Percentiles rank a stretch among this genome's conserved stretches.
phyloP scores from a whole-genome alignment of 495 filamentous ascomycete genomes.

The Sporormia fimetaria region DNA sequence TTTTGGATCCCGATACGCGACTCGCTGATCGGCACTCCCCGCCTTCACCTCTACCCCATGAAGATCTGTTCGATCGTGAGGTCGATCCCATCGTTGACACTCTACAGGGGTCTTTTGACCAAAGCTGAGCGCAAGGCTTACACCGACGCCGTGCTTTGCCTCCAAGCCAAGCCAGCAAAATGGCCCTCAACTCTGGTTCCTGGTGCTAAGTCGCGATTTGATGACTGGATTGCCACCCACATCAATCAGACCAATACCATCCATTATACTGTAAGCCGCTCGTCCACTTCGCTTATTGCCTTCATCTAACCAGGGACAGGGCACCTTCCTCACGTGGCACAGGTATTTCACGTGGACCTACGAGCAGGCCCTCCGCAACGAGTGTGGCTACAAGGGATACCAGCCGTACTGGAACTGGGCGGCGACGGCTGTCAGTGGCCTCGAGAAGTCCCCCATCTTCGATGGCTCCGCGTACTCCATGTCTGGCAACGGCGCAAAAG shows the following conservation, averaged over 20 bases:
- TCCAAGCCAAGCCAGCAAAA: slow-evolving; percentile 12
- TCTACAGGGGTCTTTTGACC: slow-evolving; percentile 10
- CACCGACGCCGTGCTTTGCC: slow-evolving; percentile 18
- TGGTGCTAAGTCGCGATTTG: slow-evolving; percentile 13
- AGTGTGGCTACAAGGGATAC: slow-evolving; percentile 28
- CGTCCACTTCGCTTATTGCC: neutral
- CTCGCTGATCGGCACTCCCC: neutral
- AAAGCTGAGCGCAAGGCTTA: slow-evolving; percentile 13
- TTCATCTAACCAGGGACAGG: slow-evolving; percentile 1
- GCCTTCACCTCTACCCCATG: neutral
- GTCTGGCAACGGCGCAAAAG: slow-evolving; percentile 47
- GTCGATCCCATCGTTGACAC: neutral
- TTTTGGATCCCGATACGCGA: neutral
- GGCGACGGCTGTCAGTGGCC: slow-evolving; percentile 35
- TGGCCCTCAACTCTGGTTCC: slow-evolving; percentile 12
- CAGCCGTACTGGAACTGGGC: slow-evolving; percentile 55
- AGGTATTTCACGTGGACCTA: slow-evolving; percentile 18
- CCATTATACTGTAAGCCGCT: slow-evolving; percentile 15
- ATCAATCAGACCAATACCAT: slow-evolving; percentile 20
- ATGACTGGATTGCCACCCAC: slow-evolving; percentile 19
- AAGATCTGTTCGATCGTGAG: neutral
- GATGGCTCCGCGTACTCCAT: slow-evolving; percentile 51
- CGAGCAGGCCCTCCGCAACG: slow-evolving; percentile 28
- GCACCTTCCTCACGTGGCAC: slow-evolving; percentile 22
- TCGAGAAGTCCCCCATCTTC: slow-evolving; percentile 51